Evolutionary conservation across 1,284 basidiomycete genomes (phyloP), one percentile per base, ranked within the genome.

Genomic region (Ustilago xerochloae): DNA sequence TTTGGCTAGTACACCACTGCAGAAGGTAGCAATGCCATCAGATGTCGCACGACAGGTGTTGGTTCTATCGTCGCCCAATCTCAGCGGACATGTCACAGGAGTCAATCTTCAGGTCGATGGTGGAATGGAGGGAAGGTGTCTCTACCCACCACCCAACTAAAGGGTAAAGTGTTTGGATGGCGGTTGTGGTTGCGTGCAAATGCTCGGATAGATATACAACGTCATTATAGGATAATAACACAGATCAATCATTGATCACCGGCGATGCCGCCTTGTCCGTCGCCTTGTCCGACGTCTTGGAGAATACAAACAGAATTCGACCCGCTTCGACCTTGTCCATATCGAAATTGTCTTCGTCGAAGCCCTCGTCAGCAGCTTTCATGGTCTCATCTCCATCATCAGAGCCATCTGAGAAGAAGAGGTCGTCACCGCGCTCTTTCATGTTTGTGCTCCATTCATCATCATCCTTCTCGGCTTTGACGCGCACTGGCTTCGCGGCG

Each of bases 61-160:
- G 3, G 70, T 91, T 2, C 82, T 92, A 1, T 88, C 91, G 0
- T 91, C 90, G 0, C 85, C 87, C 5, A 85, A 84, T 3, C 81
- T 91, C 0, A 91, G 91, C 3, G 91, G 91, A 0, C 91, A 92
- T 80, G 87, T 91, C 16, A 89, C 89, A 0, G 91, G 91, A 0
- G 89, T 91, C 75, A 88, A 90, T 12, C 74, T 91, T 38, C 90
- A 91, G 88, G 88, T 92, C 2, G 88, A 89, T 61, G 91, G 91
- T 2, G 91, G 91, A 0, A 91, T 92, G 90, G 91, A 92, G 86
- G 91, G 91, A 43, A 53, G 87, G 7, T 73, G 70, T 46, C 64
- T 73, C 10, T 73, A 73, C 29, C 70, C 70, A 4, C 70, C 70
- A 20, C 64, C 64, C 24, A 36, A 38, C 24, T 68, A 59, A 48